A percentile compares a stretch with the other conserved stretches of the same genome.
Evolutionary conservation across 2,329 filamentous ascomycete genomes (phyloP).

Genomic region (Colletotrichum viniferum): DNA sequence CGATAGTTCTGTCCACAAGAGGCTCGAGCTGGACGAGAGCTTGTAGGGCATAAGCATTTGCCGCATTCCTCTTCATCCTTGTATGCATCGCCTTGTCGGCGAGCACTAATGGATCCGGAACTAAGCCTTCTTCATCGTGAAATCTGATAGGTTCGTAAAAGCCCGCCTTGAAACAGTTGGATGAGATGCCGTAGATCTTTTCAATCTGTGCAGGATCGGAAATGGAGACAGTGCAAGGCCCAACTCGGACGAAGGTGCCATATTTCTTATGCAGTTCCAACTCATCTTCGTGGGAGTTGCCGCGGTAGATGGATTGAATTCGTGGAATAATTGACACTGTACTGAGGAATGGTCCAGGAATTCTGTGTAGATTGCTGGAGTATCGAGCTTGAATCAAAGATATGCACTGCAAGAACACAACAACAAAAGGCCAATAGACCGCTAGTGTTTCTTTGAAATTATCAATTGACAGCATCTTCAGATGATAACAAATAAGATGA

Average conservation of each 20-base stretch:
- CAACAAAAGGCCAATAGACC: not conserved
- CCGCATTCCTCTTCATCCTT: constrained; percentile 7
- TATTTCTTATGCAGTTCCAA: not conserved
- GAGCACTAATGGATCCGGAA: constrained; percentile 10
- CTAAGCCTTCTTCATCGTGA: constrained; percentile 13
- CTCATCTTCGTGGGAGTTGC: not conserved
- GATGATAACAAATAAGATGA: not conserved
- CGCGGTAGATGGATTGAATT: not conserved
- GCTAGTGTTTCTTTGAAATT: not conserved
- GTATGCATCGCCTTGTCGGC: not conserved
- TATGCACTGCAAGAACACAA: not conserved
- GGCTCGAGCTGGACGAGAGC: constrained; percentile 8
- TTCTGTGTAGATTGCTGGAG: not conserved
- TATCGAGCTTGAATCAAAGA: not conserved
- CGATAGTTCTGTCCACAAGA: not conserved
- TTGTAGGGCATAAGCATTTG: constrained; percentile 8
- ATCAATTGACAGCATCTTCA: not conserved
- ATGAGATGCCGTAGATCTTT: not conserved
- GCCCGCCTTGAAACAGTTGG: not conserved
- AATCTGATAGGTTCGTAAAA: constrained; percentile 2
- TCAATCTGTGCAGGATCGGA: not conserved
- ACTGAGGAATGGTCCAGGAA: not conserved
- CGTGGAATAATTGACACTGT: not conserved
- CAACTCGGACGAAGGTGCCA: not conserved
- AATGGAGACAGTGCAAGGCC: not conserved